phyloP scores from a whole-genome alignment of 306 rosid genomes.

The Pyrus betulifolia region DNA sequence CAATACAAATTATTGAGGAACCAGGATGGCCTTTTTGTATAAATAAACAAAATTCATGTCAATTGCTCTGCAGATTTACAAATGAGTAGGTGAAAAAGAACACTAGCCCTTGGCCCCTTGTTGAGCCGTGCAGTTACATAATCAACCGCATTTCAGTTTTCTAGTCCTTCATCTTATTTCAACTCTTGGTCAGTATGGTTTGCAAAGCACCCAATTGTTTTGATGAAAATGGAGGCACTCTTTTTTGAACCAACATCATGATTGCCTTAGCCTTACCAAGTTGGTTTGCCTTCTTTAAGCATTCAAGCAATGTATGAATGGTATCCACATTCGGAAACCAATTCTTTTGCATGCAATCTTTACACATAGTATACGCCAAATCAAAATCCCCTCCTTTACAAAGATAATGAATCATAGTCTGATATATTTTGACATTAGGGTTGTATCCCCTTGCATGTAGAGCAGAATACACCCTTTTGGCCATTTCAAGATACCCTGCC shows the following conservation, averaged over 20 bases:
- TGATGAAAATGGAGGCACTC: slow-evolving; percentile 46
- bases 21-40: background rate
- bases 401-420: slow-evolving; percentile 82
- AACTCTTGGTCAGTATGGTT: slow-evolving; percentile 21
- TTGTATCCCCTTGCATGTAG: slow-evolving; percentile 39
- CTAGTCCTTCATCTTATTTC: slow-evolving; percentile 20
- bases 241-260: slow-evolving; percentile 35
- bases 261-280: slow-evolving; percentile 34
- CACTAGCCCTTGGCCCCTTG: slow-evolving; percentile 11
- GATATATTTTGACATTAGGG: slow-evolving; percentile 56
- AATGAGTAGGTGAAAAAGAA: slow-evolving; percentile 15
- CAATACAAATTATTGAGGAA: slow-evolving; percentile 18
- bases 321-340: slow-evolving; percentile 65
- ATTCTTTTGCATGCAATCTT: slow-evolving; percentile 49
- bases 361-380: slow-evolving; percentile 49
- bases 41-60: slow-evolving; percentile 10
- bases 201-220: slow-evolving; percentile 30
- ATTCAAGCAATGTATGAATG: slow-evolving; percentile 41
- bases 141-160: slow-evolving; percentile 1
- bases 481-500: slow-evolving; percentile 56
- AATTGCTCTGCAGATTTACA: slow-evolving; percentile 19
- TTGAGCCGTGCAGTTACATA: slow-evolving; percentile 23
- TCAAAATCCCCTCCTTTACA: slow-evolving; percentile 48
- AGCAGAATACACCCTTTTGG: slow-evolving; percentile 52
- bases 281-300: slow-evolving; percentile 44